Conservation (phyloP, 352 stramenopile species). For the Discostella stelligera region DNA sequence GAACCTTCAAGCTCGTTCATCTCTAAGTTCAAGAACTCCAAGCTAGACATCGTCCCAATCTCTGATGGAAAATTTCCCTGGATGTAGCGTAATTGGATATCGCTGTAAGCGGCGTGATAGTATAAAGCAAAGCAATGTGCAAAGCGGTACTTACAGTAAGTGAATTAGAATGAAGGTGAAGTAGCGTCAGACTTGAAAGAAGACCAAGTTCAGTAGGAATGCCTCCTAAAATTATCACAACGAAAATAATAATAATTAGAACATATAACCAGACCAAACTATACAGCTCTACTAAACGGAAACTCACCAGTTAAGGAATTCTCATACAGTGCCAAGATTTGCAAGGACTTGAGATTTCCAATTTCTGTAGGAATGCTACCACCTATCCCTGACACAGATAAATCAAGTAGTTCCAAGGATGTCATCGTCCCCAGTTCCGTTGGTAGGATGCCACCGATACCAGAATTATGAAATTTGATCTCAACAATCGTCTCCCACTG, state of each 20-base stretch:
- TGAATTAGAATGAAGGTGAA: conserved; percentile 23
- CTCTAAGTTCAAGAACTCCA: conserved; percentile 38
- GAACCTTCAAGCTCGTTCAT: conserved; percentile 31
- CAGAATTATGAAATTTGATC: conserved; percentile 5
- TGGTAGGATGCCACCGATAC: conserved; percentile 11
- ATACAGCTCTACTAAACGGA: background rate
- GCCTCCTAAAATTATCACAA: background rate
- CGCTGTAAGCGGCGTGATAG: background rate
- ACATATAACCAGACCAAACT: background rate
- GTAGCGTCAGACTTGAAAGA: background rate
- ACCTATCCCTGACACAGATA: conserved; percentile 14
- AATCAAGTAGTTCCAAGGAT: conserved; percentile 13
- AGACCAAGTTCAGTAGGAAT: conserved; percentile 21
- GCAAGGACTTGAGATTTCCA: conserved; percentile 50
- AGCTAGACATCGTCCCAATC: conserved; percentile 21
- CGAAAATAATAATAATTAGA: background rate
- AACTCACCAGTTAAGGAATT: conserved; percentile 52
- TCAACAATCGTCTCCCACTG: conserved; percentile 14
- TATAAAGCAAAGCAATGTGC: background rate
- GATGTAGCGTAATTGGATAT: background rate
- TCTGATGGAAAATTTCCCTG: conserved; percentile 23
- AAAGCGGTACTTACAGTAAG: conserved; percentile 17
- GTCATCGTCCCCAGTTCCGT: conserved; percentile 11
- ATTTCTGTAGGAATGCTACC: conserved; percentile 59
- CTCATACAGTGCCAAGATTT: conserved; percentile 50